A percentile compares a stretch with the other conserved stretches of the same genome.
phyloP scores from a whole-genome alignment of 306 rosid species.

The Psophocarpus tetragonolobus region DNA sequence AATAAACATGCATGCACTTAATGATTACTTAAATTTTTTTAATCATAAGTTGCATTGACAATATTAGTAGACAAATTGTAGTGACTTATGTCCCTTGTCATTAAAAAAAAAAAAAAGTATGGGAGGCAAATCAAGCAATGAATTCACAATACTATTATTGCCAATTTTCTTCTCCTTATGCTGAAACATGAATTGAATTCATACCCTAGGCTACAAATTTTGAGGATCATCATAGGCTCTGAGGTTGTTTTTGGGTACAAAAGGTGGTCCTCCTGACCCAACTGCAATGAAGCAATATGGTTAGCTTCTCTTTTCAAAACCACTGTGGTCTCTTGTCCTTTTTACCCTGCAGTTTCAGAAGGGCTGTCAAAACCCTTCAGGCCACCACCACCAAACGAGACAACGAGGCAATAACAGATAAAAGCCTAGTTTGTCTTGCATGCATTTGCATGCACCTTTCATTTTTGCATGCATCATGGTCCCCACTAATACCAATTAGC shows the following conservation, averaged over 20 bases:
- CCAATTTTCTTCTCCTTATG: background rate
- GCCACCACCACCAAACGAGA: slow-evolving; percentile 28
- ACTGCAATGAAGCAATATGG: slow-evolving; percentile 10
- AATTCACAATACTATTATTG: background rate
- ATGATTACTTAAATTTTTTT: background rate
- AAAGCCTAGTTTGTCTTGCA: slow-evolving; percentile 48
- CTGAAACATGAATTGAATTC: background rate
- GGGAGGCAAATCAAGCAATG: background rate
- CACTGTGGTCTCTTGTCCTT: slow-evolving; percentile 32
- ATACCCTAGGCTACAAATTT: background rate
- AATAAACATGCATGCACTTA: background rate
- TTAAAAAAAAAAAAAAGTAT: too few relatives aligned
- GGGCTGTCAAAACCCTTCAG: slow-evolving; percentile 26
- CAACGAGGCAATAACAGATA: slow-evolving; percentile 33
- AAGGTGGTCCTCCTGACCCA: background rate
- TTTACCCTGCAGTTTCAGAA: slow-evolving; percentile 30
- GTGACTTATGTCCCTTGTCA: too few relatives aligned
- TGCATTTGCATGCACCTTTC: slow-evolving; percentile 45
- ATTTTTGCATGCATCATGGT: slow-evolving; percentile 47
- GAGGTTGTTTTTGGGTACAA: background rate
- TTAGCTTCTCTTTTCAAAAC: slow-evolving; percentile 14
- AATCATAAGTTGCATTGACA: background rate
- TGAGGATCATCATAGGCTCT: background rate
- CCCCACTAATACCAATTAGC: slow-evolving; percentile 29
- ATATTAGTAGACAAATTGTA: too few relatives aligned